Evolutionary conservation across 768 basidiomycete genomes (phyloP), one percentile per base, ranked within the genome.

Genomic region (Pleurotus sapidus): DNA sequence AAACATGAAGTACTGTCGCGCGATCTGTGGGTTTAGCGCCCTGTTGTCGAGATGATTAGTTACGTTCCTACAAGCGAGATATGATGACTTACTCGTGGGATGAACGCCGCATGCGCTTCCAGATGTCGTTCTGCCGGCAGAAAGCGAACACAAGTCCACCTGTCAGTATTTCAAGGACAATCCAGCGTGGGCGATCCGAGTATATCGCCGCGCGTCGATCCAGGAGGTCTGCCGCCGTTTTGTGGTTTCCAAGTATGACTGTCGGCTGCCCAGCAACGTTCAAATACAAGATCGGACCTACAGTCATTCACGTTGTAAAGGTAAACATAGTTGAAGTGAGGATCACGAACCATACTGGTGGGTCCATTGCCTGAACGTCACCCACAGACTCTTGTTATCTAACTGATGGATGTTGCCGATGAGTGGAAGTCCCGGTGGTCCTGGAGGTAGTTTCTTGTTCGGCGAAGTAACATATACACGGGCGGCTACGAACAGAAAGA

Each of bases 141-240:
- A 74, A 67, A 5, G 60, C 63, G 17, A 72, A 37, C 8, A 67
- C 46, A 27, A 68, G 48, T 2, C 72, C 69, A 15, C 72, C 67
- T 8, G 67, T 66, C 46, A 74, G 61, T 30, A 71, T 58, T 14
- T 75, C 71, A 17, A 59, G 46, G 17, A 74, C 65, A 30, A 73
- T 70, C 56, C 58, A 62, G 5, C 57, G 62, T 9, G 67, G 67
- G 4, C 70, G 57, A 50, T 68, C 62, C 1, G 63, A 63, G 51
- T 72, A 69, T 23, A 61, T 68, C 5, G 46, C 47, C 9, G 61
- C 61, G 12, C 71, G 66, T n/a, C 67, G 65, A 20, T 73, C 53
- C 53, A 75, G 61, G 17, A 77, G 62, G 14, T 77, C 75, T 5
- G 46, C 53, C 1, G 68, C 72, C 15, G 66, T 62, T 47, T 64